phyloP scores from a whole-genome alignment of 805 yeast genomes.

The Torulaspora indica region DNA sequence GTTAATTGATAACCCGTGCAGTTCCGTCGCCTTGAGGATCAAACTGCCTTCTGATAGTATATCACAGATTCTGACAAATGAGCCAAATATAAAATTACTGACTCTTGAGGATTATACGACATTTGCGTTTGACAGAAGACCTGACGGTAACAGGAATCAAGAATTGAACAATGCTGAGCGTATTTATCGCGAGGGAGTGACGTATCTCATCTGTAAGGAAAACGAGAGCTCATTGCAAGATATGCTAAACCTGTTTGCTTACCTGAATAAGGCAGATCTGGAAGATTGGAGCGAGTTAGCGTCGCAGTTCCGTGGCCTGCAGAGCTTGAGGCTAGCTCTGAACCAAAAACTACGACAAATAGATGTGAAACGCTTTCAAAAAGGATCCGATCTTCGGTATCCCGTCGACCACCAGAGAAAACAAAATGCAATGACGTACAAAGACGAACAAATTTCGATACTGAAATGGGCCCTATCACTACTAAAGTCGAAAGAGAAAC shows the following conservation, averaged over 20 bases:
- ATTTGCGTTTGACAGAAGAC: conserved; percentile 35
- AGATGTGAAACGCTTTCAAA: conserved; percentile 13
- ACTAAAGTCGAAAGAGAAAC: conserved; percentile 49
- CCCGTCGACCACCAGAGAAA: conserved; percentile 15
- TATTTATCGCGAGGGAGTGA: conserved; percentile 32
- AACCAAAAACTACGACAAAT: conserved; percentile 41
- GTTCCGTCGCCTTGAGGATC: conserved; percentile 58
- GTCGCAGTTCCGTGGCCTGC: conserved; percentile 54
- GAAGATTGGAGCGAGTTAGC: conserved; percentile 41
- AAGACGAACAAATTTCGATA: conserved; percentile 46
- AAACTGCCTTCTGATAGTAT: conserved; percentile 38
- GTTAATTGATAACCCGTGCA: conserved; percentile 54
- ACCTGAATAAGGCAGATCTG: conserved; percentile 35
- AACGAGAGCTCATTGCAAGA: conserved; percentile 17
- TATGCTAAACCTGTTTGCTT: conserved; percentile 34
- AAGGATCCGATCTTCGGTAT: conserved; percentile 8
- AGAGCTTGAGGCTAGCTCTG: conserved; percentile 50
- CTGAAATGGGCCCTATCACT: conserved; percentile 42
- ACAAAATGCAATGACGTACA: conserved; percentile 42
- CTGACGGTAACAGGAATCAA: conserved; percentile 1
- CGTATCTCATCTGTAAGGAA: conserved; percentile 33
- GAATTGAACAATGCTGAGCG: conserved; percentile 4
- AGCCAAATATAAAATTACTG: conserved; percentile 38
- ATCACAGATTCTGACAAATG: conserved; percentile 32
- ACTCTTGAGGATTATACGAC: conserved; percentile 40